phyloP scores from a whole-genome alignment of 1,284 basidiomycete species.

The Moesziomyces antarcticus region DNA sequence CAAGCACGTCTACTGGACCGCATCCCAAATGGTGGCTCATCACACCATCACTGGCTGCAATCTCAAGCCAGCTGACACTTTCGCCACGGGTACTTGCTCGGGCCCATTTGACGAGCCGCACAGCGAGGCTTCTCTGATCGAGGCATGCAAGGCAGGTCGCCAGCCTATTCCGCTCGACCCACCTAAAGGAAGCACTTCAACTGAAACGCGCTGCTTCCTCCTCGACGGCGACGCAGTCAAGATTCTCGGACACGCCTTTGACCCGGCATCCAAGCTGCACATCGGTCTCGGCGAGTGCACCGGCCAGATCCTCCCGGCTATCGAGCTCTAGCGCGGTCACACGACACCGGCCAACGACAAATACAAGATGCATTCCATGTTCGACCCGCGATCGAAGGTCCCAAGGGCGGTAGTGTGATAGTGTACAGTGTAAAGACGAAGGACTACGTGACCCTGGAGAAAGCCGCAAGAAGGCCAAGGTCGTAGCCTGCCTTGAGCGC shows the following conservation, averaged over 20 bases:
- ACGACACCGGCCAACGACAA: neutral
- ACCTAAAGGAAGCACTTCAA: neutral
- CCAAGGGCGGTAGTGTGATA: neutral
- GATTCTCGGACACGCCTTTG: slow-evolving; percentile 9
- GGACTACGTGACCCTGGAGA: slow-evolving; percentile 11
- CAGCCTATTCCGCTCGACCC: slow-evolving; percentile 6
- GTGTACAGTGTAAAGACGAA: neutral
- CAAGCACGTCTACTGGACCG: slow-evolving; percentile 36
- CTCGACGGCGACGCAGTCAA: slow-evolving; percentile 11
- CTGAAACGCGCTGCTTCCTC: slow-evolving; percentile 4
- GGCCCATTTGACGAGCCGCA: slow-evolving; percentile 12
- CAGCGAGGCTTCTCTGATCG: slow-evolving; percentile 21
- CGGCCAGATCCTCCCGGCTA: slow-evolving; percentile 6
- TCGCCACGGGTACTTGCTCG: slow-evolving; percentile 33
- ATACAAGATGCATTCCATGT: neutral
- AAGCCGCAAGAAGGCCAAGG: slow-evolving; percentile 21
- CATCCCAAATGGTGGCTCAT: slow-evolving; percentile 36
- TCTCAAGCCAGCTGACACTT: slow-evolving; percentile 21
- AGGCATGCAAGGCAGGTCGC: slow-evolving; percentile 15
- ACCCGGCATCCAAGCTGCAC: slow-evolving; percentile 11
- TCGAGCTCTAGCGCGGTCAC: neutral
- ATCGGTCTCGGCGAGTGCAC: slow-evolving; percentile 17
- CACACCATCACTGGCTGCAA: slow-evolving; percentile 29
- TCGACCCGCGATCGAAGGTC: neutral
- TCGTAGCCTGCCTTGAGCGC: slow-evolving; percentile 19